These are phyloP conservation scores for Ensete glaucum DNA, from an alignment of 176 grass and related monocot genomes.

Conservation along the genomic window DNA sequence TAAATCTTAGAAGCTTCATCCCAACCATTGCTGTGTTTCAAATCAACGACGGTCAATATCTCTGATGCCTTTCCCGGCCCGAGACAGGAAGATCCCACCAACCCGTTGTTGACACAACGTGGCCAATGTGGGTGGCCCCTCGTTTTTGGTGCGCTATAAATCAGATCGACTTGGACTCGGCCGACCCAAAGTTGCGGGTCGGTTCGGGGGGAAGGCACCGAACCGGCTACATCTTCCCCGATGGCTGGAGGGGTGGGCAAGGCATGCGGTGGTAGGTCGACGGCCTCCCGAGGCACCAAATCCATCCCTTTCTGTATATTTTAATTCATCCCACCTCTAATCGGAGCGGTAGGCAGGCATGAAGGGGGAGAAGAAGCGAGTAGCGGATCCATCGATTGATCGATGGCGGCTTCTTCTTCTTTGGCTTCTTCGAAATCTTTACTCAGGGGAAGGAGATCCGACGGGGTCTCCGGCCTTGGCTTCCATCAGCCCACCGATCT, in stretches of 20 bases:
- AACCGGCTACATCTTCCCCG: not conserved
- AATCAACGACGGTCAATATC: no score
- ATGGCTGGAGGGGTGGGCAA: not conserved
- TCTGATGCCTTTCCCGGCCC: no score
- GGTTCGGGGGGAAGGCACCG: no score
- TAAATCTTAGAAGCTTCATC: no score
- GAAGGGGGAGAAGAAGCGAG: no score
- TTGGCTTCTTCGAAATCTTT: constrained; percentile 4
- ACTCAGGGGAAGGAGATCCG: not conserved
- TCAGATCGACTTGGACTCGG: no score
- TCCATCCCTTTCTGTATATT: not conserved
- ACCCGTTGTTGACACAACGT: no score
- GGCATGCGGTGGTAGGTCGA: not conserved
- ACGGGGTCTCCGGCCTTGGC: constrained; percentile 16
- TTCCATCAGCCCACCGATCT: constrained; percentile 21
- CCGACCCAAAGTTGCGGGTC: no score
- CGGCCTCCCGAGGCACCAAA: not conserved
- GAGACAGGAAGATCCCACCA: no score
- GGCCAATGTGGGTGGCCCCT: no score
- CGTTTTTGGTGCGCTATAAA: no score
- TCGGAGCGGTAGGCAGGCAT: not conserved
- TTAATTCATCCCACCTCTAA: not conserved
- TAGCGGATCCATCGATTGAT: not conserved
- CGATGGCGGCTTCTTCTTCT: not conserved
- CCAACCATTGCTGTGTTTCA: no score